Evolutionary conservation across 345 rosid species (phyloP), one percentile per base, ranked within the genome.

Genomic region (Pugionium dolabratum): DNA sequence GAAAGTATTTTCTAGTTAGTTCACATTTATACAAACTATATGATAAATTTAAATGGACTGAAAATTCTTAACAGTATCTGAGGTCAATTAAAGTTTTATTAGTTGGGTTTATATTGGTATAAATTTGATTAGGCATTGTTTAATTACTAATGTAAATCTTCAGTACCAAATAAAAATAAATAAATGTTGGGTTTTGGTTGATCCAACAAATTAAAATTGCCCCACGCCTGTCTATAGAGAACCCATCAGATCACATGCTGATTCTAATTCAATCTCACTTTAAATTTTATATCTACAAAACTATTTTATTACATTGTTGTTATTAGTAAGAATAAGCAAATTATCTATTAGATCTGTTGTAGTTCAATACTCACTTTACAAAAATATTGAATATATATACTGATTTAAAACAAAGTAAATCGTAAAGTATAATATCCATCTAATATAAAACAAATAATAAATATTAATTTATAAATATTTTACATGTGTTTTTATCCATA

Each of bases 201-300:
- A 52, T 73, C 67, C 57, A 66, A 73, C 72, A 66, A 59, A 39
- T 18, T 18, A 18, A 59, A 39, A 52, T 44, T 59, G 67, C 67
- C 76, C 72, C 72, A 66, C 76, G 46, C 47, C 35, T 73, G 76
- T 73, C 76, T 59, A 57, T 27, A 51, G 1, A 27, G 62, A 66
- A 56, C 51, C 67, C 11, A 37, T 73, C 67, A 73, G 32, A 47
- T 72, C 76, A 72, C 76, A 72, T 64, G 76, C 61, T 50, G 29
- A 42, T 18, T 32, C 65, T 72, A 51, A 72, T 35, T 64, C 66
- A 66, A 50, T 56, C 60, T 50, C 66, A 35, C 40, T 64, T 48
- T 55, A 46, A 7, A 40, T 54, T 63, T 18, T 42, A 9, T 59
- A 63, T 57, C 56, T 33, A 57, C 25, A 41, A 26, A 56, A 11